Evolutionary conservation across 1,139 yeast species (phyloP).

Genomic region (Sugiyamaella grinbergsii): DNA sequence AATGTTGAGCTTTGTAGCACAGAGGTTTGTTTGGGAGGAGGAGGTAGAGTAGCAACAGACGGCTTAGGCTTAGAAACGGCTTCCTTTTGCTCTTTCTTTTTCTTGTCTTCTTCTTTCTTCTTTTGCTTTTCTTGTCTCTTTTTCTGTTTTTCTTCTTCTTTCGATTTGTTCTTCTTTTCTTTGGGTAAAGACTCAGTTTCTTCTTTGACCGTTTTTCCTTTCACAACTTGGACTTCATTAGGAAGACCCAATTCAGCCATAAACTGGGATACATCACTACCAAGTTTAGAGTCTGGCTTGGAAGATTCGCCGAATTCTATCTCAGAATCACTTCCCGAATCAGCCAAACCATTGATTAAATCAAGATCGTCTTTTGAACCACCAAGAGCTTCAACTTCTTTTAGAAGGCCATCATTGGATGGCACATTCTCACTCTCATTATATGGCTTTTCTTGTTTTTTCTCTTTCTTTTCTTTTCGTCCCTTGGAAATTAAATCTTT

Average conservation of each 20-base stretch:
- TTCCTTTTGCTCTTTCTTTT: conserved; percentile 20
- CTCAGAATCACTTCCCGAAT: conserved; percentile 53
- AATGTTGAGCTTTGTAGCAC: conserved; percentile 20
- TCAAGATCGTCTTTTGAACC: conserved; percentile 68
- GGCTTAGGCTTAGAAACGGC: neutral
- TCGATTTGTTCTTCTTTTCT: conserved; percentile 41
- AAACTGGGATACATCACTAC: conserved; percentile 58
- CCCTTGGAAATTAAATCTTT: conserved; percentile 23
- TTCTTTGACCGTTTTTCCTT: conserved; percentile 37
- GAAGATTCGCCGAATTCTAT: conserved; percentile 40
- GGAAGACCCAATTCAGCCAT: conserved; percentile 68
- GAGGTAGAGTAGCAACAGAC: conserved; percentile 2
- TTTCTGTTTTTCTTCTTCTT: conserved; percentile 36
- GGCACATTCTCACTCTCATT: no score
- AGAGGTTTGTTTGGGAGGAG: conserved; percentile 29
- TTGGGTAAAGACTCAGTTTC: conserved; percentile 40
- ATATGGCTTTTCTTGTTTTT: neutral
- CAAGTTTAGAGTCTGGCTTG: conserved; percentile 27
- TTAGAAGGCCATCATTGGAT: conserved; percentile 26
- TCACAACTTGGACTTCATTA: conserved; percentile 28
- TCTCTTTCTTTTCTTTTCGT: conserved; percentile 25
- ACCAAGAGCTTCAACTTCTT: conserved; percentile 51
- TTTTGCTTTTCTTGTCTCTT: conserved; percentile 32
- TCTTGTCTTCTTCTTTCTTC: conserved; percentile 32
- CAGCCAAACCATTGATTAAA: conserved; percentile 52